Conservation (phyloP, 192 early-diverging fungal species). For the Funneliformis mosseae region DNA sequence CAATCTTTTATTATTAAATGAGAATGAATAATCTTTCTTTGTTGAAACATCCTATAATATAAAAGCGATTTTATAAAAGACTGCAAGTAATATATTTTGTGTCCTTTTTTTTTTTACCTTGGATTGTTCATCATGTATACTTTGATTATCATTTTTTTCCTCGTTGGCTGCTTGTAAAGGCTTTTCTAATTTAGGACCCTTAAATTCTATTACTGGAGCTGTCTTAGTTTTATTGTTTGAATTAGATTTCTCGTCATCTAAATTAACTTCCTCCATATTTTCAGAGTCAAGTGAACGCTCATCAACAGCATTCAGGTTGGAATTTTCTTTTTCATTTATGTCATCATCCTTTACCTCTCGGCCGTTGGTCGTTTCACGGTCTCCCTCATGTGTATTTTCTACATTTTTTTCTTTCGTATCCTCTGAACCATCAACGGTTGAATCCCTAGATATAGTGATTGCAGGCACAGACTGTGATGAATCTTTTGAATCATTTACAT, state of each 20-base stretch:
- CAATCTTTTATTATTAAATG: slow-evolving; percentile 91
- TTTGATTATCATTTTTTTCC: slow-evolving; percentile 24
- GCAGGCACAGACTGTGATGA: neutral
- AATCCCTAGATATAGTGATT: slow-evolving; percentile 19
- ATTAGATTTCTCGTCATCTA: slow-evolving; percentile 39
- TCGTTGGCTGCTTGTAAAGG: slow-evolving; percentile 46
- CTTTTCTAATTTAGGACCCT: slow-evolving; percentile 42
- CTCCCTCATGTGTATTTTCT: slow-evolving; percentile 7
- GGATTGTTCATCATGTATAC: slow-evolving; percentile 42
- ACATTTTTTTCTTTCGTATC: slow-evolving; percentile 4
- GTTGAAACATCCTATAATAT: slow-evolving; percentile 16
- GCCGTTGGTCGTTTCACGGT: slow-evolving; percentile 48
- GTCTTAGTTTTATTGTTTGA: slow-evolving; percentile 20
- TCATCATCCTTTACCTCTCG: slow-evolving; percentile 37
- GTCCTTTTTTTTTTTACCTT: slow-evolving; percentile 19
- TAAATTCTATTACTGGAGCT: slow-evolving; percentile 34
- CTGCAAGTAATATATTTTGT: neutral
- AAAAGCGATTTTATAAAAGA: slow-evolving; percentile 18
- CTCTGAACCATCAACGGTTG: slow-evolving; percentile 15
- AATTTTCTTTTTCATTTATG: slow-evolving; percentile 36
- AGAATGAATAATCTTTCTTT: slow-evolving; percentile 59
- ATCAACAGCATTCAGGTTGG: slow-evolving; percentile 42
- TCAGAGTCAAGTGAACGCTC: slow-evolving; percentile 34
- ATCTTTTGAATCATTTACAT: slow-evolving; percentile 27
- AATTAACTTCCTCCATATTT: slow-evolving; percentile 46